Evolutionary conservation across 139 green algal species (phyloP), one percentile per base, ranked within the genome.

Genomic region (Gonium pectorale): DNA sequence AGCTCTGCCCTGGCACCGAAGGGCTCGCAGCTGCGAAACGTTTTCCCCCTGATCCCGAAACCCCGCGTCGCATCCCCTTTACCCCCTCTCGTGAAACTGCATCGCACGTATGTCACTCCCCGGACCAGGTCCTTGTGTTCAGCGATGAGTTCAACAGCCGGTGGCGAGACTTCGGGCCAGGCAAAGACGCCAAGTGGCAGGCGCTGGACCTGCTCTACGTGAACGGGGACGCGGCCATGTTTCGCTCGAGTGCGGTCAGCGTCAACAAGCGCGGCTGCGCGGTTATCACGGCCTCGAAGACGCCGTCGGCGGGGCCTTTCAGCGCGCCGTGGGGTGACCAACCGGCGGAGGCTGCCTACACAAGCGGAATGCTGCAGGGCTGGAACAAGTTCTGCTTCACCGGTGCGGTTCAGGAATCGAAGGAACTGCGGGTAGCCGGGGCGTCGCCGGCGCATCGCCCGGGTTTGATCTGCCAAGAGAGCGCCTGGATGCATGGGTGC

Each of bases 301-400:
- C 29, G 29, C 35, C 60, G 0, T 59, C 11, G 5, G 56, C 22
- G 29, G 41, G 35, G 22, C 31, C 74, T n/a, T 74, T 51, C 67
- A 89, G 70, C 66, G 49, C 74, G 77, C 40, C 15, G 73, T 19
- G 67, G 56, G 31, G 74, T 74, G 52, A 81, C 88, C 67, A 89
- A 33, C 17, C 70, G 33, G 49, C 88, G 49, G 8, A 35, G 15
- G 83, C 70, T 64, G 21, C 72, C 60, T 90, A 78, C 54, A 88
- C 78, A n/a, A 86, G 63, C 40, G 90, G 87, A 1, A 87, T 94
- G 46, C 77, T 92, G 40, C 67, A 86, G 26, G 64, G 67, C 43
- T 94, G 90, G 90, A 93, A 93, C 77, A 94, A 94, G 82, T 93
- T 90, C 22, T 94, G 90, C 71, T 94, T 89, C 79, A 94, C 88